phyloP scores from a whole-genome alignment of 257 asterid species.

The Gentiana macrophylla region DNA sequence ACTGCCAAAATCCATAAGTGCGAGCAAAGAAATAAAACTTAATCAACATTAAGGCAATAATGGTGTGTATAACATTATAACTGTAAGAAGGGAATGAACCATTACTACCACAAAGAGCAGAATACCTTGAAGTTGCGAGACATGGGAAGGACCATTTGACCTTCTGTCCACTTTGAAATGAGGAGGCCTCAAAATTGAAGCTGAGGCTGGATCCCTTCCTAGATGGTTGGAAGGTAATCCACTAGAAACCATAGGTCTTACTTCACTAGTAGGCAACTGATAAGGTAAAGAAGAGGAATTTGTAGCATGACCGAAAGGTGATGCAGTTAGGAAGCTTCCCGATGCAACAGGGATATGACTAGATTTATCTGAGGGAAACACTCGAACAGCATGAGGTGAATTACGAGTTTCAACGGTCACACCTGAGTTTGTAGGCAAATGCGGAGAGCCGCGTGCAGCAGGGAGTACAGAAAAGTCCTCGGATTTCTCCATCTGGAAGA shows the following conservation, averaged over 20 bases:
- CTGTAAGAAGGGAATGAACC: neutral
- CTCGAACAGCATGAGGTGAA: slow-evolving; percentile 31
- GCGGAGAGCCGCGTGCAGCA: slow-evolving; percentile 37
- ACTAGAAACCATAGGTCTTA: slow-evolving; percentile 49
- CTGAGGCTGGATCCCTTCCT: slow-evolving; percentile 32
- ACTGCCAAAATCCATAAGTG: too few relatives aligned
- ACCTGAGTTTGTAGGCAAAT: slow-evolving; percentile 35
- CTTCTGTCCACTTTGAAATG: slow-evolving; percentile 61
- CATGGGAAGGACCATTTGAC: slow-evolving; percentile 49
- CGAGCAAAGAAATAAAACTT: too few relatives aligned
- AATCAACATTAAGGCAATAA: too few relatives aligned
- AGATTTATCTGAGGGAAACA: slow-evolving; percentile 48
- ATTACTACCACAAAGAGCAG: neutral
- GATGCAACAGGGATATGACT: slow-evolving; percentile 35
- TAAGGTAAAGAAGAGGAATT: slow-evolving; percentile 48
- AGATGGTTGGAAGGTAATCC: slow-evolving; percentile 43
- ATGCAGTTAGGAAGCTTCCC: slow-evolving; percentile 38
- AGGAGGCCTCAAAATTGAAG: slow-evolving; percentile 49
- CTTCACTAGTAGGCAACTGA: slow-evolving; percentile 91
- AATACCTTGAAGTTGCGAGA: slow-evolving; percentile 61
- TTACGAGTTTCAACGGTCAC: slow-evolving; percentile 41
- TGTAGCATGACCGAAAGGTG: slow-evolving; percentile 35
- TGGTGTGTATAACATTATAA: too few relatives aligned
- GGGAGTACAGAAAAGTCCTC: slow-evolving; percentile 44
- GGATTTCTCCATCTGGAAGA: slow-evolving; percentile 74